Evolutionary conservation across 2,329 filamentous ascomycete genomes (phyloP), one percentile per base, ranked within the genome.

Genomic region (Ophiostoma australiae): DNA sequence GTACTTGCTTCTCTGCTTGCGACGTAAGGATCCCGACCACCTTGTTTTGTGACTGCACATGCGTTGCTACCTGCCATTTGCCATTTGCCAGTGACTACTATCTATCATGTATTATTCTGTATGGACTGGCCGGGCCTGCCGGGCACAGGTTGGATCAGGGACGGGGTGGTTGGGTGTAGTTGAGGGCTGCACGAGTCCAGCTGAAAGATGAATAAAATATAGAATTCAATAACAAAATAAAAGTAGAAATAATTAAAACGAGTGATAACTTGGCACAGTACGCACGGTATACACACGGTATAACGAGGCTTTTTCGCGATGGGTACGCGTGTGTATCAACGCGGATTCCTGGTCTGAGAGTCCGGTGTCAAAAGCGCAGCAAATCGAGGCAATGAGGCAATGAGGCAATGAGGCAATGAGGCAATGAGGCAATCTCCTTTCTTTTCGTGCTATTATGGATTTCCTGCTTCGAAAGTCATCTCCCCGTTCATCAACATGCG

Each of bases 181-280:
- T 3, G 65, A 48, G 44, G 37, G 71, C 66, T 72, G 71, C 71
- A 67, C 71, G 69, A 72, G 31, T 39, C 69, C 66, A 72, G 71
- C 71, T 72, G 71, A 70, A 72, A 72, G 52, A 35, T 65, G 31
- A 35, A 37, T n/a, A 7, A 65, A 65, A 35, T 20, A 6, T 4
- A 65, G 11, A 65, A 37, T 20, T 20, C 7, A 63, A 31, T 33
- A 33, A 35, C 5, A 33, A 33, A 20, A 35, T 33, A 20, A 35
- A 41, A 41, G 39, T 4, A 41, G 10, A 41, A 41, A 41, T 13
- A 41, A 41, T 10, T 1, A 35, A 17, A 35, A 63, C 31, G 15
- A 35, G 58, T 3, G 27, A 13, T 35, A 35, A 63, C 23, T 33
- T 20, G 3, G 11, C 31, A 63, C 58, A 33, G 61, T 65, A n/a